A percentile compares a stretch with the other conserved stretches of the same genome.
Evolutionary conservation across 78 protist genomes (phyloP).

Genomic region (Carpediemonas membranifera): DNA sequence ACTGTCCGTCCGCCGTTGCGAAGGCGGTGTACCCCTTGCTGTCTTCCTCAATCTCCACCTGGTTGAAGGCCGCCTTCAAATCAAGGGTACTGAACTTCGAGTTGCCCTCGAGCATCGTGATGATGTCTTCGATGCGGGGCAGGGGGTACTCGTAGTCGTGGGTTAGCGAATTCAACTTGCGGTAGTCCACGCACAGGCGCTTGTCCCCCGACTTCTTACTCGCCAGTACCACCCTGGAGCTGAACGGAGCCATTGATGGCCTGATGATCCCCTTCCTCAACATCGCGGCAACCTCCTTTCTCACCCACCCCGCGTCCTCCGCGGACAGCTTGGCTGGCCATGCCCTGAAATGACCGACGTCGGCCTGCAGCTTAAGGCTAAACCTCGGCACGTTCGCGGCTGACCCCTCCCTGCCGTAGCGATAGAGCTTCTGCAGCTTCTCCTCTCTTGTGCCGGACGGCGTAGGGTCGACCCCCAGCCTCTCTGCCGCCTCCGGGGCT

Average conservation of each 20-base stretch:
- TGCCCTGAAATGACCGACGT: too few relatives aligned
- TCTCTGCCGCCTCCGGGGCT: too few relatives aligned
- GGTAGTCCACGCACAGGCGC: constrained; percentile 34
- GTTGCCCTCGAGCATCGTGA: background rate
- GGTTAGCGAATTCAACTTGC: constrained; percentile 17
- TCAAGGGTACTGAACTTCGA: constrained; percentile 14
- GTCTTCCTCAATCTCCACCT: background rate
- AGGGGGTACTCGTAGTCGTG: constrained; percentile 4
- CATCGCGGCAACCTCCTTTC: background rate
- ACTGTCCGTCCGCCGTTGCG: constrained; percentile 13
- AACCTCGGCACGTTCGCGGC: too few relatives aligned
- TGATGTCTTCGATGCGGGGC: constrained; percentile 9
- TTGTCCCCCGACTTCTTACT: constrained; percentile 18
- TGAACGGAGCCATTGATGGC: background rate
- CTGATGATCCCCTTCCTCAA: background rate
- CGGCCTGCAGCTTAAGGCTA: too few relatives aligned
- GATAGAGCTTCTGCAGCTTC: too few relatives aligned
- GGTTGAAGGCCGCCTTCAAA: constrained; percentile 16
- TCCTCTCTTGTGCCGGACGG: too few relatives aligned
- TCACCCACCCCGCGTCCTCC: too few relatives aligned
- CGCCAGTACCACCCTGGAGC: constrained; percentile 25
- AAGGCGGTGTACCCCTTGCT: constrained; percentile 22
- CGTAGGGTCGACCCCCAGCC: too few relatives aligned
- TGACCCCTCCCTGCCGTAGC: too few relatives aligned
- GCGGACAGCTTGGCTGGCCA: too few relatives aligned